phyloP scores from a whole-genome alignment of 2,329 filamentous ascomycete species.

The Alternaria ventricosa region DNA sequence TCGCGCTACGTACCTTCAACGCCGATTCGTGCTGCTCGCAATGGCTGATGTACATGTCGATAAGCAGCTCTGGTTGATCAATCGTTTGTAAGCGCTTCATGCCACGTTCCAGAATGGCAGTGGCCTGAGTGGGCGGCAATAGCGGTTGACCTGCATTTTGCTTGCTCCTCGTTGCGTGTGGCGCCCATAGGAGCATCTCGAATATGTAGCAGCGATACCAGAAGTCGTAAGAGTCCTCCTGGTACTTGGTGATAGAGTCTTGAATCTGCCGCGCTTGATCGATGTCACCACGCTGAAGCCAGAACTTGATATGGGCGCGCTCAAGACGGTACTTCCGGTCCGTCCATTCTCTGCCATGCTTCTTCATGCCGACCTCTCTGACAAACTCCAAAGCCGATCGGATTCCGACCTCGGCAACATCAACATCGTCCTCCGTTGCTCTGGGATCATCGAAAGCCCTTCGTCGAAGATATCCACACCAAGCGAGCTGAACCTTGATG shows the following conservation, averaged over 20 bases:
- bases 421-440: constrained; percentile 76
- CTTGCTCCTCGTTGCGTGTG: constrained; percentile 60
- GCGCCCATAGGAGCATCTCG: constrained; percentile 79
- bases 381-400: constrained; percentile 86
- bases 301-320: constrained; percentile 88
- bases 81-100: constrained; percentile 65
- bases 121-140: constrained; percentile 73
- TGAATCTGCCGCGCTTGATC: constrained; percentile 80
- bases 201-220: constrained; percentile 93
- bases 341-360: constrained; percentile 76
- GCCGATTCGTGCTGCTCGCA: constrained; percentile 91
- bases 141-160: constrained; percentile 56
- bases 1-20: constrained; percentile 73
- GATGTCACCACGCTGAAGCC: constrained; percentile 80
- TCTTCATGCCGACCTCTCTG: constrained; percentile 75
- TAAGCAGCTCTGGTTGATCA: constrained; percentile 78
- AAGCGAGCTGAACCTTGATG: constrained; percentile 88
- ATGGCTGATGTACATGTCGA: constrained; percentile 77
- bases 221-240: constrained; percentile 85
- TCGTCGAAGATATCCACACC: constrained; percentile 92
- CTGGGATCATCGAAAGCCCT: constrained; percentile 76
- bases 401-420: constrained; percentile 89
- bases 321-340: constrained; percentile 89
- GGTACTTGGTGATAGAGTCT: constrained; percentile 71
- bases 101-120: constrained; percentile 76